Base-by-base conservation (phyloP, 345 rosid genomes). In the Sonneratia alba region DNA sequence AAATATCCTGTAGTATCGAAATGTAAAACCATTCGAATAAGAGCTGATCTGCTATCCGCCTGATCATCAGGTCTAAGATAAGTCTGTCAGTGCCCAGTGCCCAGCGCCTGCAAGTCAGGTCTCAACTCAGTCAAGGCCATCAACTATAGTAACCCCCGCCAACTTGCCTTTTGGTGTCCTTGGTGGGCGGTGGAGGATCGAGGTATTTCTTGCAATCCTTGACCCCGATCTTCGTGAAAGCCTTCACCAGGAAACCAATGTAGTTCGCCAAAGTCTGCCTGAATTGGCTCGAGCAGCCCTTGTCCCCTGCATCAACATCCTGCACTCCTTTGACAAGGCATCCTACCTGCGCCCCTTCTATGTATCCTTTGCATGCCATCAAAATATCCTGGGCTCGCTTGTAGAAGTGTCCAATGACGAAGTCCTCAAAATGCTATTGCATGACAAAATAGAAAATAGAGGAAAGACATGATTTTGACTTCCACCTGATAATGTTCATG, bases 381-480 rank as follows among this genome's bases (percentile, higher is more conserved):
- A 91, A 70, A 66, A 91, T 85, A 59, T 85, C 91, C 70, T 75
- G 79, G 47, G 92, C 91, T 51, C 77, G 79, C 72, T 74, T 81
- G 77, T 76, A 81, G 87, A 94, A 94, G 77, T 88, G 96, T 19
- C 97, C 98, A 73, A 74, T 70, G 24, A 86, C 79, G 53, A 88
- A 92, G 72, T 86, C 90, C 82, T 86, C 85, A 64, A 94, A 94
- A 81, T 90, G 86, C 97, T 94, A 81, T 82, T 79, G 9, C 70
- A 79, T 75, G 70, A 71, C 65, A 80, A 21, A 63, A 75, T 15
- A 62, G 48, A 59, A 24, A 40, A 11, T 11, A 36, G 1, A 21
- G 40, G 8, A 21, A n/a, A 3, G 15, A 19, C 70, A 36, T 14
- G 68, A 27, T 7, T 34, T n/a, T 10, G 3, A 42, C 37, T 34